Base-by-base conservation (phyloP, 768 basidiomycete genomes). In the Crepidotus variabilis region DNA sequence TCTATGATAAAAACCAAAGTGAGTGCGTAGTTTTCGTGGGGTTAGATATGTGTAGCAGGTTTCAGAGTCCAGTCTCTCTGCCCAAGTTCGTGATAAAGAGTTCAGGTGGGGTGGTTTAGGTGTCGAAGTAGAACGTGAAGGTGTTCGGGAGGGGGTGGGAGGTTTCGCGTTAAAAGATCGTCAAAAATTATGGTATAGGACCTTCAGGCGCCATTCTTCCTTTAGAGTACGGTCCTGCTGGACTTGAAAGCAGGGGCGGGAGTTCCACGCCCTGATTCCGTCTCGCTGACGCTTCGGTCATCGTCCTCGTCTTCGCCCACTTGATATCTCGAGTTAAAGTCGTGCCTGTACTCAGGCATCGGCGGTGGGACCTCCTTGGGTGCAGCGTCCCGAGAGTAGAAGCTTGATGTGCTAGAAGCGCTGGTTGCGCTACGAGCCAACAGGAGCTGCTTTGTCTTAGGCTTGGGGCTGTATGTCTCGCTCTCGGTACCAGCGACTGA, bases 321-420 rank as follows among this genome's bases (percentile, higher is more conserved):
- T 20, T 14, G 18, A 43, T 43, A 43, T 43, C 39, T 43, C 18
- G 39, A 43, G 20, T 56, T 49, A 11, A 36, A 20, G 21, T n/a
- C 49, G 4, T 35, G 48, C 16, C 43, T 2, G 5, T 21, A 50
- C 14, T 13, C 46, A 45, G 36, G 57, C 55, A 32, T 47, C 35
- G 51, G 57, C 43, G 47, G 51, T 14, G 63, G 50, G 33, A 53
- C 20, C 1, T 49, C 60, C 45, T 55, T 49, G 24, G 55, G 57
- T 13, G 22, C 20, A 21, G 24, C 64, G 32, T 67, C 64, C 11
- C 61, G 60, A 7, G 71, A 70, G n/a, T 69, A 65, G 64, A 76
- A 75, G 66, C 75, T 76, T 51, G 74, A 74, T 24, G 59, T 64
- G 1, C 67, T 61, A 8, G 70, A 71, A 16, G 55, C 63, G 47